phyloP scores from a whole-genome alignment of 1,284 basidiomycete genomes.

The Schizophyllum commune region DNA sequence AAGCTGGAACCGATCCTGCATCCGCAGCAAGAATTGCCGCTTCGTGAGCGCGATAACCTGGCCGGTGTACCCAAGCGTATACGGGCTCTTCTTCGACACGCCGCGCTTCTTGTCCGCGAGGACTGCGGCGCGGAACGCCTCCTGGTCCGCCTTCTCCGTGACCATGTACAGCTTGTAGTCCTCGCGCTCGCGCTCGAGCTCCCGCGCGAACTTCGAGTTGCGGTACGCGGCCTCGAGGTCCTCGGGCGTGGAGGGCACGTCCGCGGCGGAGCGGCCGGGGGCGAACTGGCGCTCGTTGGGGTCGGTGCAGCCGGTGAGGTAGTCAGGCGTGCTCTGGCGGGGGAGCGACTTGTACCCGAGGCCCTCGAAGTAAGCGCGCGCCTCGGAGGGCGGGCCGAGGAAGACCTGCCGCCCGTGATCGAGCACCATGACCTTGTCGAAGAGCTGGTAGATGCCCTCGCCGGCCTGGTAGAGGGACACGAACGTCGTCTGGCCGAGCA shows the following conservation, averaged over 20 bases:
- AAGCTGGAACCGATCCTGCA: conserved; percentile 82
- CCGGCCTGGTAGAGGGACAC: conserved; percentile 82
- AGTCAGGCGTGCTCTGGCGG: conserved; percentile 35
- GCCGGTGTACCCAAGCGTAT: conserved; percentile 73
- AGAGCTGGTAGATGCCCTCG: conserved; percentile 70
- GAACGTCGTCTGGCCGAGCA: conserved; percentile 70
- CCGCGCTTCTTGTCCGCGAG: conserved; percentile 76
- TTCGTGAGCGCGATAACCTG: conserved; percentile 70
- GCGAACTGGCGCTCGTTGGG: conserved; percentile 83
- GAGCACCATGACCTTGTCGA: conserved; percentile 76
- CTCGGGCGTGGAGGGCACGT: conserved; percentile 71
- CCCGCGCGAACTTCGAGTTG: conserved; percentile 42
- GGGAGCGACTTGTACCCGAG: conserved; percentile 72
- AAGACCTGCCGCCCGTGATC: conserved; percentile 81
- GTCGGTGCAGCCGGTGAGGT: conserved; percentile 72
- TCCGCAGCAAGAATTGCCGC: conserved; percentile 70
- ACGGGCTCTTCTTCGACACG: conserved; percentile 79
- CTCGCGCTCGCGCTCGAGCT: conserved; percentile 43
- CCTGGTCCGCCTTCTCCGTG: conserved; percentile 58
- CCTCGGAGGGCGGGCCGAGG: conserved; percentile 67
- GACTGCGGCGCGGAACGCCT: conserved; percentile 73
- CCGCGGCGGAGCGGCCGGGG: conserved; percentile 50
- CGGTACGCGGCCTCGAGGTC: conserved; percentile 65
- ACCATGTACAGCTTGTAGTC: conserved; percentile 64
- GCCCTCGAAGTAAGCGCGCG: conserved; percentile 70